Conservation (phyloP, 768 basidiomycete genomes). For the Boletus vinaceobasis region DNA sequence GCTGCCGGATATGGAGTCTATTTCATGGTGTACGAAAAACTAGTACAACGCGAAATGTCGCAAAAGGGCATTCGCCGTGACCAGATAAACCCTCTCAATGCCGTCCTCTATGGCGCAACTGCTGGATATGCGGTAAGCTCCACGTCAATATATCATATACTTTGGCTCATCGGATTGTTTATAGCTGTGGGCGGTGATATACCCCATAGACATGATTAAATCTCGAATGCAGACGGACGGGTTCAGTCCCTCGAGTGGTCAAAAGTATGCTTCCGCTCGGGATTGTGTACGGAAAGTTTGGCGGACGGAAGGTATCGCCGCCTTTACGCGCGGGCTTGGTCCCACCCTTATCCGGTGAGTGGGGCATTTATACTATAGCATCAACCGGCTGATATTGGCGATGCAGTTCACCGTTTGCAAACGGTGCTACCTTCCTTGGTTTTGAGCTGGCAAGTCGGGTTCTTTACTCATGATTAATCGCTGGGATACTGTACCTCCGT, state of each 20-base stretch:
- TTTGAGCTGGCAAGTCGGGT: slow-evolving; percentile 88
- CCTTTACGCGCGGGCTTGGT: slow-evolving; percentile 87
- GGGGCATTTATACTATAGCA: slow-evolving; percentile 1
- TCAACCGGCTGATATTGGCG: slow-evolving; percentile 5
- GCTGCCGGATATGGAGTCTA: slow-evolving; percentile 81
- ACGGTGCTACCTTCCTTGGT: slow-evolving; percentile 94
- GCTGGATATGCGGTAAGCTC: slow-evolving; percentile 85
- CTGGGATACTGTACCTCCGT: neutral
- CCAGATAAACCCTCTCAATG: slow-evolving; percentile 71
- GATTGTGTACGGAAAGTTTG: slow-evolving; percentile 84
- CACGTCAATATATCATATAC: neutral
- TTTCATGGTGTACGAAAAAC: slow-evolving; percentile 89
- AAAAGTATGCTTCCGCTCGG: slow-evolving; percentile 78
- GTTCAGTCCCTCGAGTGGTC: slow-evolving; percentile 68
- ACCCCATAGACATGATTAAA: slow-evolving; percentile 96
- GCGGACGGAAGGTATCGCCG: slow-evolving; percentile 76
- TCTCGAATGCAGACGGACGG: slow-evolving; percentile 95
- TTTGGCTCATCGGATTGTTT: slow-evolving; percentile 9
- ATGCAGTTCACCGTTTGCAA: slow-evolving; percentile 86
- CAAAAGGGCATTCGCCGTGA: slow-evolving; percentile 67
- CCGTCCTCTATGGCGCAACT: slow-evolving; percentile 84
- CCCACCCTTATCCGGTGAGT: slow-evolving; percentile 88
- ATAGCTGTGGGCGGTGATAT: slow-evolving; percentile 88
- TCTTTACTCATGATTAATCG: slow-evolving; percentile 40
- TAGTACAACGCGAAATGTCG: slow-evolving; percentile 84